phyloP scores from a whole-genome alignment of 495 filamentous ascomycete genomes.

The Saxophila tyrrhenica region DNA sequence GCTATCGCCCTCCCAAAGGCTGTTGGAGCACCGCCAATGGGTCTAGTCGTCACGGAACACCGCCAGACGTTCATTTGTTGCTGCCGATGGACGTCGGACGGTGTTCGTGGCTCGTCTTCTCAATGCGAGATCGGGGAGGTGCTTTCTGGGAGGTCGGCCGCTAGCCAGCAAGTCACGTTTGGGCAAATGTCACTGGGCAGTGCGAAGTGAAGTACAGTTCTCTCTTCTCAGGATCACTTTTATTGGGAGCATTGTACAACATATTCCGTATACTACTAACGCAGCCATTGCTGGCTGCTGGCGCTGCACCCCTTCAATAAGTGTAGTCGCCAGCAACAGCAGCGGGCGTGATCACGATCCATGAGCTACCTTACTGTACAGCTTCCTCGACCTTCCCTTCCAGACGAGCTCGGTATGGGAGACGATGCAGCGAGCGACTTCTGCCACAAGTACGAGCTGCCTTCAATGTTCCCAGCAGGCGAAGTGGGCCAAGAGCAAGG shows the following conservation, averaged over 20 bases:
- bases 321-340: background rate
- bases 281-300: background rate
- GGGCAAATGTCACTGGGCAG: background rate
- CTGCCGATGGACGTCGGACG: background rate
- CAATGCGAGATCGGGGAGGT: background rate
- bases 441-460: too few relatives aligned
- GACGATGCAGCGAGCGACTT: too few relatives aligned
- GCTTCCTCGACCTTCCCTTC: too few relatives aligned
- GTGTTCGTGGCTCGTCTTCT: too few relatives aligned
- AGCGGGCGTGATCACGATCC: background rate
- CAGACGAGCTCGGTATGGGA: too few relatives aligned
- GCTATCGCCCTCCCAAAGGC: too few relatives aligned
- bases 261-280: background rate
- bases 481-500: too few relatives aligned
- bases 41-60: background rate
- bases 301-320: background rate
- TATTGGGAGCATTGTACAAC: background rate
- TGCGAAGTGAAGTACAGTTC: background rate
- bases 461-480: too few relatives aligned
- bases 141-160: background rate
- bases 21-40: background rate
- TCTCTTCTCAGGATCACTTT: background rate
- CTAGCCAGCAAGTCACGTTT: background rate
- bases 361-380: background rate
- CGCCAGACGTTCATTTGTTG: background rate